phyloP scores from a whole-genome alignment of 495 filamentous ascomycete genomes.

The Usnea hakonensis region DNA sequence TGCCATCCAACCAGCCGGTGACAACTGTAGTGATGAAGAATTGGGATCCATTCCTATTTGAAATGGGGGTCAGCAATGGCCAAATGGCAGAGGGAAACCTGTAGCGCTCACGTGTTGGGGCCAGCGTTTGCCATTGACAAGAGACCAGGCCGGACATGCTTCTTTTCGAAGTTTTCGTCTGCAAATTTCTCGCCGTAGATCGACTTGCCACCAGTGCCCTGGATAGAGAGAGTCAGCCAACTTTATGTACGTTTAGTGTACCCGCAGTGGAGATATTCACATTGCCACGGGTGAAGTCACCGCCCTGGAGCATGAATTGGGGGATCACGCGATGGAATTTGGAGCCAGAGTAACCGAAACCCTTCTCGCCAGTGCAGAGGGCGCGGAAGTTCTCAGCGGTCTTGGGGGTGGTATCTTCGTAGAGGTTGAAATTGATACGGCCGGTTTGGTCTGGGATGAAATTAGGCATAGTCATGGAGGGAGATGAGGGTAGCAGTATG shows the following conservation, averaged over 20 bases:
- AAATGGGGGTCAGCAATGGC: conserved; percentile 10
- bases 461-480: conserved; percentile 24
- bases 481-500: conserved; percentile 20
- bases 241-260: neutral
- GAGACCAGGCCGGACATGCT: conserved; percentile 81
- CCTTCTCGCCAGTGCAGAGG: conserved; percentile 90
- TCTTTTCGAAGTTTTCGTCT: conserved; percentile 87
- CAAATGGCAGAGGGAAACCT: neutral
- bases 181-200: conserved; percentile 97
- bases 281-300: conserved; percentile 93
- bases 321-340: conserved; percentile 96
- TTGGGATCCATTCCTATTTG: conserved; percentile 81
- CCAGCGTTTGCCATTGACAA: conserved; percentile 98
- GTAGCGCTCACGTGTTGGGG: conserved; percentile 58
- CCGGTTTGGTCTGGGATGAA: conserved; percentile 55
- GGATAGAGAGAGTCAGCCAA: conserved; percentile 5
- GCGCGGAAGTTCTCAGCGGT: conserved; percentile 94
- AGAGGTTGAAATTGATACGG: conserved; percentile 87
- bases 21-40: conserved; percentile 97
- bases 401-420: conserved; percentile 80
- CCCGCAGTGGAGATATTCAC: conserved; percentile 40
- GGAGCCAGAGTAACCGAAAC: conserved; percentile 81
- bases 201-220: conserved; percentile 86
- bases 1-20: conserved; percentile 88
- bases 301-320: conserved; percentile 98